phyloP scores from a whole-genome alignment of 169 alveolate genomes.

The Babesia microti region DNA sequence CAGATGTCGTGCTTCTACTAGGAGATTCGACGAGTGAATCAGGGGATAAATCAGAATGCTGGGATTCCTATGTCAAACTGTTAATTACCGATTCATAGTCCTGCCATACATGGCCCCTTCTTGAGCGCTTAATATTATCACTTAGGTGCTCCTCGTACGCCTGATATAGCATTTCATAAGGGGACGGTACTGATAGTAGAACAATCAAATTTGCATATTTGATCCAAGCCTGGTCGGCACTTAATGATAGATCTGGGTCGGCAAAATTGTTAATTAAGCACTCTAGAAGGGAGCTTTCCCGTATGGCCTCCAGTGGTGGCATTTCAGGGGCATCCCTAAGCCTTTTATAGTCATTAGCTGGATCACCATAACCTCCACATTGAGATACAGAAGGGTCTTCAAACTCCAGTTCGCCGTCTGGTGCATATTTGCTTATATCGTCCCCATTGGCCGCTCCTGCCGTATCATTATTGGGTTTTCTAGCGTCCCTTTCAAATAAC shows the following conservation, averaged over 20 bases:
- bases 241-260: conserved; percentile 11
- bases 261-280: conserved; percentile 32
- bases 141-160: conserved; percentile 36
- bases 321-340: conserved; percentile 44
- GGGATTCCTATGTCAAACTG: no score
- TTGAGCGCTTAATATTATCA: conserved; percentile 23
- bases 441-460: conserved; percentile 4
- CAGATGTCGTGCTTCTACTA: no score
- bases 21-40: no score
- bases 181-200: conserved; percentile 33
- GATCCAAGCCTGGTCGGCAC: conserved; percentile 33
- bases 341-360: conserved; percentile 29
- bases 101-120: conserved; percentile 48
- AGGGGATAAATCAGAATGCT: no score
- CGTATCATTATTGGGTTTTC: neutral
- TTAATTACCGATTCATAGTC: no score
- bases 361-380: conserved; percentile 16
- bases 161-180: conserved; percentile 41
- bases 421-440: neutral
- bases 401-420: neutral
- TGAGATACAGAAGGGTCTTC: conserved; percentile 43
- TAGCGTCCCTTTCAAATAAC: conserved; percentile 9
- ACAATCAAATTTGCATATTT: conserved; percentile 39
- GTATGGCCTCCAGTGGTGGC: conserved; percentile 51
- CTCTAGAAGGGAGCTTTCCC: conserved; percentile 35